Evolutionary conservation across 345 rosid genomes (phyloP), one percentile per base, ranked within the genome.

Genomic region (Rhodomyrtus tomentosa): DNA sequence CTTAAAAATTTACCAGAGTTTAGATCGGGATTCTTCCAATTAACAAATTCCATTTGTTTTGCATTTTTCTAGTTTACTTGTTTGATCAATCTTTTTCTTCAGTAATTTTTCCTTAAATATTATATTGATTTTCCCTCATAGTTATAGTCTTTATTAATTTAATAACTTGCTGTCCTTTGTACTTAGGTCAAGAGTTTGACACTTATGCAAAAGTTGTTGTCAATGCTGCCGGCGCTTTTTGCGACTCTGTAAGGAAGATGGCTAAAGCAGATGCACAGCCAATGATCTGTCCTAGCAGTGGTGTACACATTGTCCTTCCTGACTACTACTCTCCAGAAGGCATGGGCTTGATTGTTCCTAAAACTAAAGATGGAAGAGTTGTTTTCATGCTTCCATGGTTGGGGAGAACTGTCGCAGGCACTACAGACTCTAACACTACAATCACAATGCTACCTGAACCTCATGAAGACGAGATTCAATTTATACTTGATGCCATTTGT

Each of bases 271-370:
- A 92, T 84, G 93, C 88, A 72, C 92, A 87, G 81, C 87, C 93
- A 29, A 97, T 97, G 92, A 97, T 97, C 87, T 94, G 93, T 86
- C 98, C 99, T 40, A 97, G 98, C 91, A 97, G 99, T 82, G 99
- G 98, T 82, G 98, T 97, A 16, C 99, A 95, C 89, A 83, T 97
- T 51, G 91, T 97, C 84, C 95, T 97, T 50, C 99, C 99, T 82
- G 99, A 97, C 88, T 97, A 95, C 89, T 97, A 97, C 90, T 97
- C 99, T 83, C 99, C 99, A 2, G 98, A 97, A 87, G 99, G 99
- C 85, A 95, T 97, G 99, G 99, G 99, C 20, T 91, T 97, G 94
- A 95, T 97, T 85, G 98, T 97, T 89, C 99, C 99, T 79, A 95
- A 97, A 92, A 97, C 99, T 27, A 95, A 95, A 90, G 99, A 97